These are phyloP conservation scores for Apium graveolens DNA, from an alignment of 129 eudicot genomes.

Conservation along the genomic window DNA sequence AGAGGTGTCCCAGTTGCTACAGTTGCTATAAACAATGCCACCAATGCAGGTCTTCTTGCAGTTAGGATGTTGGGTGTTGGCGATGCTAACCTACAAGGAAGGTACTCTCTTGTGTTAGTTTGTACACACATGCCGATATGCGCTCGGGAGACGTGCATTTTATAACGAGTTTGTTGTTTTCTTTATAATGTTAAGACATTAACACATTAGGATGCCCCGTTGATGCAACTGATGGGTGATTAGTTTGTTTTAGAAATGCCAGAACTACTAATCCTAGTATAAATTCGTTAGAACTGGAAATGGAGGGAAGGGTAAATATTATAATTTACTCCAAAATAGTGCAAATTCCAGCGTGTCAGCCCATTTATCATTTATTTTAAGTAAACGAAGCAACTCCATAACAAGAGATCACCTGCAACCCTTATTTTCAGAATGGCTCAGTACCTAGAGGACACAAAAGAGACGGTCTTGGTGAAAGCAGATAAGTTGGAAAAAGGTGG, in stretches of 20 bases:
- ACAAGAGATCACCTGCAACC: neutral
- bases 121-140: neutral
- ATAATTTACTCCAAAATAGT: too few species aligned
- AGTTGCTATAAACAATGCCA: slow-evolving; percentile 94
- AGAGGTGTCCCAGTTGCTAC: slow-evolving; percentile 99
- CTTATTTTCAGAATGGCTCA: slow-evolving; percentile 56
- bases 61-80: slow-evolving; percentile 72
- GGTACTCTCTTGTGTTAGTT: slow-evolving; percentile 29
- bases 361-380: neutral
- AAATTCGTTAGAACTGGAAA: too few species aligned
- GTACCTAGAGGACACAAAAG: slow-evolving; percentile 72
- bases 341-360: neutral
- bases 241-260: too few species aligned
- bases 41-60: slow-evolving; percentile 87
- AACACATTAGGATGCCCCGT: neutral
- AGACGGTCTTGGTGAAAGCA: slow-evolving; percentile 61
- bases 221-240: too few species aligned
- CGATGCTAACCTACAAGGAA: slow-evolving; percentile 53
- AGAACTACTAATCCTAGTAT: too few species aligned
- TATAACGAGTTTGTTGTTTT: too few species aligned
- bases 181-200: neutral
- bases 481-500: slow-evolving; percentile 71
- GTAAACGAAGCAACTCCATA: neutral
- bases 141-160: neutral
- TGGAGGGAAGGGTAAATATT: too few species aligned